Percentiles rank a stretch among this genome's conserved stretches.
phyloP scores from a whole-genome alignment of 305 asterid genomes.

The Fraxinus ornus region DNA sequence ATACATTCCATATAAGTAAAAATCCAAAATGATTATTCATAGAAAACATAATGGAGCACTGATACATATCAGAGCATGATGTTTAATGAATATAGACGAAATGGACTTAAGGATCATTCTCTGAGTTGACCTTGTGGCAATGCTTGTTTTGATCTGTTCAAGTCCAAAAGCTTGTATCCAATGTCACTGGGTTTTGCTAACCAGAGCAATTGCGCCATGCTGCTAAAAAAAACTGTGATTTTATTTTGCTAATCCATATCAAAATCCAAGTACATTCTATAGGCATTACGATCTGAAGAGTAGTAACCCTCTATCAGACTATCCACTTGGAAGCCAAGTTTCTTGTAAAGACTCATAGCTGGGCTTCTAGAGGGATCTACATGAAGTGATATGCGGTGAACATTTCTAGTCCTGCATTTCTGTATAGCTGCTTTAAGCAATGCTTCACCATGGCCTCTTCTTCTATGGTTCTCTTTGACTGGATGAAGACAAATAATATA shows the following conservation, averaged over 20 bases:
- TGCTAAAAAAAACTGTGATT: not conserved
- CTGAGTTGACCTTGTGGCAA: not conserved
- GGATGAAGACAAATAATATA: constrained; percentile 12
- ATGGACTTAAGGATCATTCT: not conserved
- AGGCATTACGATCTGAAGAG: constrained; percentile 71
- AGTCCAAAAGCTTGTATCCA: not conserved
- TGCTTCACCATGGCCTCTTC: constrained; percentile 75
- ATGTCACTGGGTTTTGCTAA: not conserved
- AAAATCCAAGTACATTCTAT: constrained; percentile 78
- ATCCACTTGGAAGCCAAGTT: constrained; percentile 74
- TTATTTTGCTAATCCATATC: constrained; percentile 28
- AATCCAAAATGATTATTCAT: not conserved
- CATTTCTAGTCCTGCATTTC: constrained; percentile 65
- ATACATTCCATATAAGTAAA: not conserved
- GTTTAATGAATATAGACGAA: not conserved
- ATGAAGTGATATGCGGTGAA: constrained; percentile 72
- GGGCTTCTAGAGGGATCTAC: constrained; percentile 75
- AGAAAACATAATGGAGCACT: not conserved
- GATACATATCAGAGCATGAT: not conserved
- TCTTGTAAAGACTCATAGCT: constrained; percentile 75
- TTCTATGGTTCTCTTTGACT: constrained; percentile 71
- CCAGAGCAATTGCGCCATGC: not conserved
- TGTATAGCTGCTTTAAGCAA: constrained; percentile 69
- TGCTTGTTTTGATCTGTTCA: not conserved
- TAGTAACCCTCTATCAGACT: constrained; percentile 63